Evolutionary conservation across 163 green algal species (phyloP), one percentile per base, ranked within the genome.

Genomic region (Trebouxia gelatinosa): DNA sequence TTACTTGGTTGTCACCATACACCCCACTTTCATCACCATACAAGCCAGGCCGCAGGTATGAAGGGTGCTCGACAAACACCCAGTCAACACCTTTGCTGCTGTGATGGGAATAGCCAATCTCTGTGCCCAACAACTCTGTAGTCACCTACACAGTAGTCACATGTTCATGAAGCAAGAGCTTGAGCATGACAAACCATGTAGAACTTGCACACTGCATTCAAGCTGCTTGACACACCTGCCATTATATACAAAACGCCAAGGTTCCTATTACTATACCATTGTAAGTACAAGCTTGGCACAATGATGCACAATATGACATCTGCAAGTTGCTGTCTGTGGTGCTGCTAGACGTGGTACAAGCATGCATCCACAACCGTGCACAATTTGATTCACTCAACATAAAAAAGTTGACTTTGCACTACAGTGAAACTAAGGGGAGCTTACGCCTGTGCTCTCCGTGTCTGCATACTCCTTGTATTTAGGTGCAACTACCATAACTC

Each of bases 401-500:
- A 35, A 6, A 61, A 71, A 72, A 17, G 31, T 37, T 43, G 51
- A 7, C 6, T 31, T 31, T 59, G 75, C 75, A 51, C 5, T 26
- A 62, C 23, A 9, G 21, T 17, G 26, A 19, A 48, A 50, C 17
- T n/a, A 6, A 50, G 19, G 16, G 37, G 35, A 6, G 28, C 68
- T 64, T 26, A 75, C 61, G 28, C 50, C 48, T 61, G 48, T 75
- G 21, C 59, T 70, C 3, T 37, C 48, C 23, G 71, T 6, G 6
- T 75, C 62, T 7, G 64, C 46, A 31, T 85, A 85, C 1, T 81
- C 37, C 29, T 62, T 26, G 57, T 85, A 85, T 0, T 68, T 61
- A 3, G 92, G 92, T 3, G 87, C 75, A 37, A 96, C 88, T 0
- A 97, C 92, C 94, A 98, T 97, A 26, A 97, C 92, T 16, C 92